Evolutionary conservation across 208 protist species (phyloP), one percentile per base, ranked within the genome.

Genomic region (Acanthamoeba lenticulata): DNA sequence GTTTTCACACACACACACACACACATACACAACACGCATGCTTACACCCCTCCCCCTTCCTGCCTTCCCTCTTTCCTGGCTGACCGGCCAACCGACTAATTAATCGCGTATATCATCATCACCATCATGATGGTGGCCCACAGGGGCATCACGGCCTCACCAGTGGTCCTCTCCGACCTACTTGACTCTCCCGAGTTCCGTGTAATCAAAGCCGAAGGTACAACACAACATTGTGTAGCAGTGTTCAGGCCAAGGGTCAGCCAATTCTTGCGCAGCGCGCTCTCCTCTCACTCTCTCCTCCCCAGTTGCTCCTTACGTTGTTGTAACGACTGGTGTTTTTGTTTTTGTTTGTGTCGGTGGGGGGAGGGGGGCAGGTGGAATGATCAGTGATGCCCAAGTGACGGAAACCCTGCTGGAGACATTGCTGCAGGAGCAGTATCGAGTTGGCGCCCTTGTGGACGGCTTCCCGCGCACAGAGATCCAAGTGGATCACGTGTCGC

Each of bases 381-480:
- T 91, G 47, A 72, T 91, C 55, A 91, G 55, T 29, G 85, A 91
- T 29, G 29, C 55, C 11, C 85, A 74, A 27, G 85, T 91, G 7
- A 45, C 40, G 47, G 85, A 91, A 67, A 67, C 60, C 13, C 49
- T 91, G 24, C 34, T 91, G 19, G 85, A 91, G 36, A 91, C 29
- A 36, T 42, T 91, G 32, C 40, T 91, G 15, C 85, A 91, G 34
- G 32, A 36, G 6, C 29, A 69, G 21, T 91, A 91, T 74, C 85
- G 60, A 29, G 32, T 74, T 29, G 85, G 85, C 47, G 85, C 60
- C 81, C 36, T 91, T 17, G 85, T 91, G 15, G 85, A 91, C 36
- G 85, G 85, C 9, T 91, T 91, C 32, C 85, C 85, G 17, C 36
- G 85, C 19, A 91, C 85, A 27, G 40, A 72, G 27, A 72, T 91